Base-by-base conservation (phyloP, 768 basidiomycete genomes). In the Lepiota venenata region DNA sequence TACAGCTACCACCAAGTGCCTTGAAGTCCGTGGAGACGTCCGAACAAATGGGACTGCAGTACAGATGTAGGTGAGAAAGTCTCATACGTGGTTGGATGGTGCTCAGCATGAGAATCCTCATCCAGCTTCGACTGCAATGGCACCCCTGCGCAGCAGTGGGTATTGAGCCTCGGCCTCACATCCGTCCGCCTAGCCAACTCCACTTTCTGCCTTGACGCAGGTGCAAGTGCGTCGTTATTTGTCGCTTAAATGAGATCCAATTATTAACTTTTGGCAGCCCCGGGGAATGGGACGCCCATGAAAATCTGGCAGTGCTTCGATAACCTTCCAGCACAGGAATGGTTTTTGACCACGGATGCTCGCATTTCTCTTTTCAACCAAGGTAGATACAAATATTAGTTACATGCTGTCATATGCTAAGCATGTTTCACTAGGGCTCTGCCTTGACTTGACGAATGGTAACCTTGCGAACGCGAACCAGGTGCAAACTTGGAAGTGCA, bases 121-220 rank as follows among this genome's bases (percentile, higher is more conserved):
- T 36, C 21, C 50, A 70, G 69, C 14, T 70, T 65, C 48, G 69
- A 72, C 32, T 72, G 70, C 50, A 70, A 72, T 37, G 66, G 65
- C 7, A 68, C 64, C 10, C 42, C 58, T 2, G 69, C 69, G 1
- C 71, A 71, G 52, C 61, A 64, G 35, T 71, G 69, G 69, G 46
- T 60, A 6, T 57, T 70, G 25, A 62, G 43, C n/a, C 45, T 48
- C 10, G 65, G 66, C 1, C 37, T 50, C 15, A 68, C 66, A 0
- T 58, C 64, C 9, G 58, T 72, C 18, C 56, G 56, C 3, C 49
- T 70, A 2, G 59, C 63, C 10, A 66, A 66, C 1, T 66, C 65
- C 1, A 62, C 61, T 35, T 71, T 63, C 56, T 72, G 67, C 40
- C 58, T 72, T n/a, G 71, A 74, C 46, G 69, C 69, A 20, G 69